Evolutionary conservation across 73 alveolate species (phyloP), one percentile per base, ranked within the genome.

Genomic region (Stentor coeruleus): DNA sequence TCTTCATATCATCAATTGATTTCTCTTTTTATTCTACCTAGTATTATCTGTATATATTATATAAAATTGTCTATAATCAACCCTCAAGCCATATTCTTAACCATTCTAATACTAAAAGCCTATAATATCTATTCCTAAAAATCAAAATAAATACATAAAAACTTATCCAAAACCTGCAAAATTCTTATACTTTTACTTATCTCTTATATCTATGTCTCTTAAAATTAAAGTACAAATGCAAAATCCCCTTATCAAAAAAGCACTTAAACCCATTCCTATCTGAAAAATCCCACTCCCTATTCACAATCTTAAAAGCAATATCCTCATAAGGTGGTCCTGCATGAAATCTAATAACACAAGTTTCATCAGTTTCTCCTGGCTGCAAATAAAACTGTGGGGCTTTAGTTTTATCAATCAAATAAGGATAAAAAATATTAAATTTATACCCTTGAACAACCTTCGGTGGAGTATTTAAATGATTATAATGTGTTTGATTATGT

Each of bases 251-350:
- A 30, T 76, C 77, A 39, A 87, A 96, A 14, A 90, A 92, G 80
- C 95, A 88, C 81, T 91, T 95, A 84, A 96, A 96, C 74, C 98
- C 99, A 76, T 49, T 89, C 93, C 94, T 95, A 55, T 96, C 99
- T 39, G 98, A 89, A 82, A 95, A 90, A 74, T 97, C 99, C 99
- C 99, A 98, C 91, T 98, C 99, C 59, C 97, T 97, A 89, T 97
- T 97, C 26, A 98, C 90, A 74, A 98, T 97, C 91, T 96, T 93
- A 89, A 98, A 98, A 73, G 99, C 99, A 37, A 98, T 92, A 81
- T 98, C 99, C 89, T 98, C 99, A 92, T 98, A 98, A 26, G 99
- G 99, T 0, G 99, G 99, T 2, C 99, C 99, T 4, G 99, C 98
- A 77, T 91, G 95, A 89, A 98, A 98, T 59, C 99, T 95, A 40